Evolutionary conservation across 2,329 filamentous ascomycete species (phyloP), one percentile per base, ranked within the genome.

Genomic region (Elsinoe perseae): DNA sequence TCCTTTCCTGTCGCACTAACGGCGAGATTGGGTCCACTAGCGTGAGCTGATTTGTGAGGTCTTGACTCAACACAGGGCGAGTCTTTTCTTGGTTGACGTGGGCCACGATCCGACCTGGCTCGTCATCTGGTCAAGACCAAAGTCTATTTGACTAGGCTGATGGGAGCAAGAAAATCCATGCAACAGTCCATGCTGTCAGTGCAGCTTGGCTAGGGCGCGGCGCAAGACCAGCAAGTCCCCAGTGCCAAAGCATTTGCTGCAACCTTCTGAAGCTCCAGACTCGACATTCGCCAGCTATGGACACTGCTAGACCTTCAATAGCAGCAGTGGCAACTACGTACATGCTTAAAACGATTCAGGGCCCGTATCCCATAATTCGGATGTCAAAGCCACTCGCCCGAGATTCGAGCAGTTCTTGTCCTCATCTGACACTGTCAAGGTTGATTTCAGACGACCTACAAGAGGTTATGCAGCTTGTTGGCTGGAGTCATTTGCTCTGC

Each of bases 1-100:
- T 52, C 28, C 48, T 25, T 52, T 25, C 48, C 48, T 52, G 48
- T 38, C 48, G 30, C 48, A 52, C 48, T 52, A 52, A 32, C 16
- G 30, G 16, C 20, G 48, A 23, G 48, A 32, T 52, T 52, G 48
- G 48, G 48, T 36, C 48, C 14, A 36, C 28, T 52, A 52, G 48
- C 27, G 25, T 18, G 16, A 8, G 21, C 21, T 27, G 43, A 48
- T 48, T 48, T 20, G 43, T 25, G 43, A 14, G 20, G 30, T 32
- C 8, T 30, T 52, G 48, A 52, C 48, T 52, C 48, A 30, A 52
- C 25, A 20, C 25, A 14, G 4, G 28, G 18, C 44, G 18, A 9
- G 27, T 32, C 48, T 28, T 48, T 48, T 48, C 43, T 30, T 48
- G 25, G 43, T 48, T 25, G 14, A 48, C 21, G 43, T 48, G 43